These are phyloP conservation scores for Ajuga reptans DNA, from an alignment of 305 asterid genomes.

Conservation along the genomic window DNA sequence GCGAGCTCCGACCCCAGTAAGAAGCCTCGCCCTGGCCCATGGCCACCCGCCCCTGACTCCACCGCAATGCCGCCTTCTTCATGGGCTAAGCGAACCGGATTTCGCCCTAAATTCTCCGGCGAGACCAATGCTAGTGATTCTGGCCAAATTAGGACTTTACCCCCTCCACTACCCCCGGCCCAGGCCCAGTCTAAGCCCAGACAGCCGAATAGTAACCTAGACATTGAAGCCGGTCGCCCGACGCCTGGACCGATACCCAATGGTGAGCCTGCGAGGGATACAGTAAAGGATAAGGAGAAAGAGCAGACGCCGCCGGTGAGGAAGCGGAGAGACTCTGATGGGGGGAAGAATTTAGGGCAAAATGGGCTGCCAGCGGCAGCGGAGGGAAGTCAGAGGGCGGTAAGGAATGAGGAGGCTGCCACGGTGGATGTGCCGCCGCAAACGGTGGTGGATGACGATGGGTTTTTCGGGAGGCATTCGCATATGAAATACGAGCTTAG, in stretches of 20 bases:
- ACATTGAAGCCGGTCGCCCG: conserved; percentile 67
- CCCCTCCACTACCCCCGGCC: conserved; percentile 27
- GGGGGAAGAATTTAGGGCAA: conserved; percentile 41
- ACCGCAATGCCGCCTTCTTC: conserved; percentile 85
- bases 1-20: conserved; percentile 69
- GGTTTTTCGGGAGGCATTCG: conserved; percentile 52
- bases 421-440: conserved; percentile 50
- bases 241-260: conserved; percentile 35
- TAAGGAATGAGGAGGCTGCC: conserved; percentile 41
- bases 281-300: conserved; percentile 36
- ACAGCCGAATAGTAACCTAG: conserved; percentile 32
- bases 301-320: conserved; percentile 51
- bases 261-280: conserved; percentile 48
- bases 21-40: conserved; percentile 59
- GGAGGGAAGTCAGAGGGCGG: conserved; percentile 46
- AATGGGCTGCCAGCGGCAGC: conserved; percentile 39
- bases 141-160: conserved; percentile 44
- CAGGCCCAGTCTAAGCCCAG: conserved; percentile 25
- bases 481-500: conserved; percentile 93
- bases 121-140: conserved; percentile 79
- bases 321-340: conserved; percentile 80
- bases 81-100: conserved; percentile 93
- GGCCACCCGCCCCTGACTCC: conserved; percentile 70
- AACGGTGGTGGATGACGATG: conserved; percentile 64
- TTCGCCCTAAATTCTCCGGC: conserved; percentile 89